Base-by-base conservation (phyloP, 2,329 filamentous ascomycete species). In the Cladosporium phlei region DNA sequence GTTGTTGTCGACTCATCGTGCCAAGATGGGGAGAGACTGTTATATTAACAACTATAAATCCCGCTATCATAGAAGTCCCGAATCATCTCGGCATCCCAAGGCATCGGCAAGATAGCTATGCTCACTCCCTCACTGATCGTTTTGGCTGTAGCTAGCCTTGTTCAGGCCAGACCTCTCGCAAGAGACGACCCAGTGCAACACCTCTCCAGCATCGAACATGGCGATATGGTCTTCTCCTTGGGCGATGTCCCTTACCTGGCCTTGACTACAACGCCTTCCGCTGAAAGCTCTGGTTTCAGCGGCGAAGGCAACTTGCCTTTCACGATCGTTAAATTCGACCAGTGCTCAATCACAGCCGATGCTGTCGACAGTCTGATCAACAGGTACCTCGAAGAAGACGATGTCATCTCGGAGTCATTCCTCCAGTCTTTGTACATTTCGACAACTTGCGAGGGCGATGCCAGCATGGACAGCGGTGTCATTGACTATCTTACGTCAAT, bases 391-490 rank as follows among this genome's bases (percentile, higher is more conserved):
- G 55, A 53, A 3, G 54, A 50, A 14, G 67, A 69, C 44, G 66
- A 70, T 53, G 65, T 69, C 21, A 69, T 64, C 24, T 61, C 52
- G 6, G 33, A 59, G 28, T 63, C 66, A 38, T 69, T 69, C 38
- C 52, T 69, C 5, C 58, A 61, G 24, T 59, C 37, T 28, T 4
- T 39, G 9, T 39, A 39, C 17, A 29, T 39, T 11, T 60, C 9
- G 14, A 68, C 9, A 66, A 62, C 40, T 40, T 66, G 37, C 51
- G 57, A 17, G 58, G 57, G 5, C 6, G 50, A 52, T 14, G 42
- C 60, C 5, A 50, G 48, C 6, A 49, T 57, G 5, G 58, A 62
- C 32, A 43, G 47, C 7, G 55, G 58, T 6, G 59, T 57, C 2
- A 8, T 24, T 16, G n/a, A 25, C 16, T 28, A 46, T 24, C 20